phyloP scores from a whole-genome alignment of 805 yeast genomes.

The Cyberlindnera subsufficiens region DNA sequence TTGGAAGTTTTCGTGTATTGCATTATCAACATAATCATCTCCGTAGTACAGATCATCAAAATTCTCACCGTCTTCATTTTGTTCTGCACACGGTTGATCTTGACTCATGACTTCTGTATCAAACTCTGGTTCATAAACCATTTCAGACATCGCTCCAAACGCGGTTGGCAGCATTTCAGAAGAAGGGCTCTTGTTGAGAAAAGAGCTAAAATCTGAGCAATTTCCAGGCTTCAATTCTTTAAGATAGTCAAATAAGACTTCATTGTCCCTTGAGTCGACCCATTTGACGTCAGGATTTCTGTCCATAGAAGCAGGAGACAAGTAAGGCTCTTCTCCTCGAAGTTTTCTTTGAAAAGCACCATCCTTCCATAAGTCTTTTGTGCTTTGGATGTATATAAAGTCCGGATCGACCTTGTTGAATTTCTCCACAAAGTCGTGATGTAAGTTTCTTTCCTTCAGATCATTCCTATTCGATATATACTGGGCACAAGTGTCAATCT shows the following conservation, averaged over 20 bases:
- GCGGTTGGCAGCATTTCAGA: constrained; percentile 25
- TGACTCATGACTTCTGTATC: constrained; percentile 7
- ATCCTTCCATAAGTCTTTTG: constrained; percentile 57
- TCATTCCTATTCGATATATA: constrained; percentile 51
- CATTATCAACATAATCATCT: constrained; percentile 1
- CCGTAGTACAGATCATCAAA: neutral
- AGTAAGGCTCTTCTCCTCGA: constrained; percentile 29
- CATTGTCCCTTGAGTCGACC: constrained; percentile 36
- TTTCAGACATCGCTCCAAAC: constrained; percentile 25
- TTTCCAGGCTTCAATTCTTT: constrained; percentile 13
- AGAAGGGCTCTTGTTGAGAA: constrained; percentile 19
- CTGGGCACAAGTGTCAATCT: constrained; percentile 63
- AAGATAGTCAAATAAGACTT: constrained; percentile 27
- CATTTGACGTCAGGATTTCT: constrained; percentile 29
- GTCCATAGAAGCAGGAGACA: constrained; percentile 19
- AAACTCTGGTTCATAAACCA: constrained; percentile 25
- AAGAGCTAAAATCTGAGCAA: constrained; percentile 11
- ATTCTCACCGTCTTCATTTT: constrained; percentile 4
- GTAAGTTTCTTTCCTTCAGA: constrained; percentile 41
- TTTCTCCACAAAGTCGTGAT: constrained; percentile 41
- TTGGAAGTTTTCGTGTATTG: constrained; percentile 3
- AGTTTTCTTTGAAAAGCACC: constrained; percentile 43
- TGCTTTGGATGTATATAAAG: constrained; percentile 33
- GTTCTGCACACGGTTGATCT: constrained; percentile 5
- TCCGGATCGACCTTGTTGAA: constrained; percentile 8